A percentile compares a stretch with the other conserved stretches of the same genome.
phyloP scores from a whole-genome alignment of 140 eudicot species.

The Flaveria floridana region DNA sequence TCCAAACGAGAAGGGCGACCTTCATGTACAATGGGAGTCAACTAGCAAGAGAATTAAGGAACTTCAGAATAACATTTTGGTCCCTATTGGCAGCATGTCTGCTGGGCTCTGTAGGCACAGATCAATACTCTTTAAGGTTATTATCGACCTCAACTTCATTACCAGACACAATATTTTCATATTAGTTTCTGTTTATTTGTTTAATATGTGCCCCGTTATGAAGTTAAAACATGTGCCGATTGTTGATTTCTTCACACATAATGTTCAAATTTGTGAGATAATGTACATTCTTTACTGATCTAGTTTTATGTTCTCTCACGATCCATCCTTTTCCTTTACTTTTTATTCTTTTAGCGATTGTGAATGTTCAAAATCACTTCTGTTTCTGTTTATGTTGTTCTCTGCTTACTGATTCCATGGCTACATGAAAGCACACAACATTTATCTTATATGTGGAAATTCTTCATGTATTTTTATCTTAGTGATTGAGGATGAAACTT shows the following conservation, averaged over 20 bases:
- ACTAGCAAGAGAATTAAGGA: conserved; percentile 64
- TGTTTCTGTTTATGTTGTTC: too few relatives aligned
- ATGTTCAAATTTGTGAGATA: too few relatives aligned
- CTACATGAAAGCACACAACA: not conserved
- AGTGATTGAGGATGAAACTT: conserved; percentile 16
- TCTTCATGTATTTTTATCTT: not conserved
- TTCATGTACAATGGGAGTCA: conserved; percentile 58
- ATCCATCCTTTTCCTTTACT: not conserved
- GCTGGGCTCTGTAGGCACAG: conserved; percentile 93
- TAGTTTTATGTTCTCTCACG: not conserved
- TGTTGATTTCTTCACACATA: not conserved
- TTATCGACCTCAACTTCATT: conserved; percentile 8
- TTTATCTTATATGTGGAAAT: not conserved
- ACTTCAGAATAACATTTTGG: conserved; percentile 58
- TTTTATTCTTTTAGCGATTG: not conserved
- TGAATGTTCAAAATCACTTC: not conserved
- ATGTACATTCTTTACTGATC: not conserved
- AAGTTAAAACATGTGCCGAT: not conserved
- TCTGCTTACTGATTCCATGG: not conserved
- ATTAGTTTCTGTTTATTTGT: not conserved
- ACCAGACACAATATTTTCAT: not conserved
- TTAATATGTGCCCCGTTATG: not conserved
- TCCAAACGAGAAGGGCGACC: conserved; percentile 74
- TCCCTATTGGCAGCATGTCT: conserved; percentile 77
- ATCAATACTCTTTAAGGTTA: conserved; percentile 87